Conservation (phyloP, 2,329 filamentous ascomycete genomes). For the Neofusicoccum laricinum region DNA sequence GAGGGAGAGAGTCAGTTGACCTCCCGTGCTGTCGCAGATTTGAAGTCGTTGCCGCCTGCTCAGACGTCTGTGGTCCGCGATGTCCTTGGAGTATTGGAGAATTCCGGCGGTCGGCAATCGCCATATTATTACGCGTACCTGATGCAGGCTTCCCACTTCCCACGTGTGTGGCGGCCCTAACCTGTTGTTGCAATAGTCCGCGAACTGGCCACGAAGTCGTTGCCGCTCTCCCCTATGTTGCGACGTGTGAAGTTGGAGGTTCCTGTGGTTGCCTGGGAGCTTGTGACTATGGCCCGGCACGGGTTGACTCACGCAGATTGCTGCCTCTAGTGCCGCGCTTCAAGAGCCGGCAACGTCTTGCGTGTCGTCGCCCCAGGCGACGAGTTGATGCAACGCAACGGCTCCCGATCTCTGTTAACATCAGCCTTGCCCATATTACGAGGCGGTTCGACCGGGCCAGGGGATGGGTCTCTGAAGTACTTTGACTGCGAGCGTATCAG, state of each 20-base stretch:
- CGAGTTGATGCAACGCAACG: neutral
- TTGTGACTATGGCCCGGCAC: neutral
- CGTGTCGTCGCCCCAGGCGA: neutral
- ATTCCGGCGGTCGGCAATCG: neutral
- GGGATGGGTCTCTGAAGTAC: neutral
- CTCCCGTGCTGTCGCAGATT: neutral
- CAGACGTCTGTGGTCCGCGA: too few relatives aligned
- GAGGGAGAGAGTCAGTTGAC: neutral
- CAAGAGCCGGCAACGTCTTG: neutral
- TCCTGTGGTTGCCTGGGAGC: too few relatives aligned
- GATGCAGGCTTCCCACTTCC: too few relatives aligned
- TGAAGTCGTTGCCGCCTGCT: neutral
- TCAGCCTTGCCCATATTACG: neutral
- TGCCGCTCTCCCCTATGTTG: neutral
- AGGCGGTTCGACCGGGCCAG: neutral
- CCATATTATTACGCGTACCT: too few relatives aligned
- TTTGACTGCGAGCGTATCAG: conserved; percentile 3
- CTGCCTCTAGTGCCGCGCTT: neutral
- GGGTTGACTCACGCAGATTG: neutral
- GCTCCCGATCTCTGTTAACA: neutral
- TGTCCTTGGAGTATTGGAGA: neutral
- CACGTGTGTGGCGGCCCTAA: too few relatives aligned
- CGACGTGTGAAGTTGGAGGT: neutral
- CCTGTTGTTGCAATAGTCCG: too few relatives aligned
- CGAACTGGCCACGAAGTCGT: neutral